These are phyloP conservation scores for Tillandsia fasciculata DNA, from an alignment of 176 grass and related monocot species.

Conservation along the genomic window DNA sequence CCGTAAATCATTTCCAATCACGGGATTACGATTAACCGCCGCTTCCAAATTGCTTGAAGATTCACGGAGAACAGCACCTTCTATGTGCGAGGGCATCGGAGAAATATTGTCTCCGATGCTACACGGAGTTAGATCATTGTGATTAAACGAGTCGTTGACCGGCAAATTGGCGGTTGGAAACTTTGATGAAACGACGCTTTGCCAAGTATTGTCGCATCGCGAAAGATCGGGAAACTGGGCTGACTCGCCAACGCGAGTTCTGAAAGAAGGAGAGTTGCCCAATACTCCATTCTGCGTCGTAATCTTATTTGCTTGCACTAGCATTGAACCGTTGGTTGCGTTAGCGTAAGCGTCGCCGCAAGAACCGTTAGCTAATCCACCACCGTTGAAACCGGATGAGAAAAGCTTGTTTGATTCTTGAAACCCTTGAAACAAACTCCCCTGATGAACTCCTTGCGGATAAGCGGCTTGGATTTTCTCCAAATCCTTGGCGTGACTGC, in stretches of 20 bases:
- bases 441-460: slow-evolving; percentile 15
- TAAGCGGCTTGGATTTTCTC: slow-evolving; percentile 3
- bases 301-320: slow-evolving; percentile 24
- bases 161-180: neutral
- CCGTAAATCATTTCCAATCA: slow-evolving; percentile 11
- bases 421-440: slow-evolving; percentile 12
- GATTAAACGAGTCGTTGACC: neutral
- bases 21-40: neutral
- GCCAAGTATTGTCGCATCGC: slow-evolving; percentile 17
- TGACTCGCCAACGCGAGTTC: slow-evolving; percentile 24
- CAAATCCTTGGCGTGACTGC: neutral
- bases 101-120: slow-evolving; percentile 6
- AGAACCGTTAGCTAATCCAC: slow-evolving; percentile 7
- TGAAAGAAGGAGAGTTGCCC: slow-evolving; percentile 10
- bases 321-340: slow-evolving; percentile 7
- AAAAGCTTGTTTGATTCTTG: slow-evolving; percentile 17
- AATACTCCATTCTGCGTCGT: slow-evolving; percentile 25
- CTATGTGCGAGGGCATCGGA: neutral
- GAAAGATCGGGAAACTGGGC: slow-evolving; percentile 28
- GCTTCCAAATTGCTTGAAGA: neutral
- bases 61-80: neutral
- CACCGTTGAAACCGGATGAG: slow-evolving; percentile 6
- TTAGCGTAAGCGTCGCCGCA: slow-evolving; percentile 7
- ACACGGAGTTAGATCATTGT: neutral
- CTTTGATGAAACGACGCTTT: slow-evolving; percentile 31